Base-by-base conservation (phyloP, 345 rosid species). In the Kernera saxatilis region DNA sequence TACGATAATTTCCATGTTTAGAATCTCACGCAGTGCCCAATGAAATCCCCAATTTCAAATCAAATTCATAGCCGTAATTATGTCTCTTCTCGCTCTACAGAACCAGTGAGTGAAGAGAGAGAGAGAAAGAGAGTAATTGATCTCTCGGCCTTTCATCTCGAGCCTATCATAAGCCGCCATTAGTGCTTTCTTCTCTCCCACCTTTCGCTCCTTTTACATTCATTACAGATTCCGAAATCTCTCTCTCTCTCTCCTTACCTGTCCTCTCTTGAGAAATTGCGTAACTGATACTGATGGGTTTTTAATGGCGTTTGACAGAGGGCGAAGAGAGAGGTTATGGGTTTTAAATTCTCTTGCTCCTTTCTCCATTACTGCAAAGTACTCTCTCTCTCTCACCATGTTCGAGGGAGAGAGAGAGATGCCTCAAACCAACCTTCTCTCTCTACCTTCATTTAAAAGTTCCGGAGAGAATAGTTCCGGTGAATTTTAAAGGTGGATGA, bases 151-250 rank as follows among this genome's bases (percentile, higher is more conserved):
- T 45, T 73, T 65, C 39, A 23, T 32, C 52, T 50, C 45, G 56
- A 59, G 59, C 78, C 73, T 74, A 60, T 59, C 43, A 60, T 75
- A 69, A 69, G 79, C 75, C 79, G 75, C 75, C 79, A 69, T 76
- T 76, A 76, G 71, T 76, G 74, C 74, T 26, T 35, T 63, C 48
- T 22, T 36, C 45, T 70, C 40, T 56, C 54, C 66, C 74, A 58
- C 69, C 59, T 72, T 72, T 70, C 58, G 9, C 71, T 69, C 79
- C 66, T 69, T 66, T 48, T 14, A 76, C 79, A 76, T 76, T 76
- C 75, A 76, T 63, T 76, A 54, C 79, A 69, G 50, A 60, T 68
- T 73, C 51, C 64, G 45, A 62, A 69, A 58, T 3, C 39, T 52
- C 72, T 44, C 64, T 67, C 58, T 67, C 61, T 74, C 55, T 74